phyloP scores from a whole-genome alignment of 805 yeast genomes.

The Zygosaccharomyces rouxii region DNA sequence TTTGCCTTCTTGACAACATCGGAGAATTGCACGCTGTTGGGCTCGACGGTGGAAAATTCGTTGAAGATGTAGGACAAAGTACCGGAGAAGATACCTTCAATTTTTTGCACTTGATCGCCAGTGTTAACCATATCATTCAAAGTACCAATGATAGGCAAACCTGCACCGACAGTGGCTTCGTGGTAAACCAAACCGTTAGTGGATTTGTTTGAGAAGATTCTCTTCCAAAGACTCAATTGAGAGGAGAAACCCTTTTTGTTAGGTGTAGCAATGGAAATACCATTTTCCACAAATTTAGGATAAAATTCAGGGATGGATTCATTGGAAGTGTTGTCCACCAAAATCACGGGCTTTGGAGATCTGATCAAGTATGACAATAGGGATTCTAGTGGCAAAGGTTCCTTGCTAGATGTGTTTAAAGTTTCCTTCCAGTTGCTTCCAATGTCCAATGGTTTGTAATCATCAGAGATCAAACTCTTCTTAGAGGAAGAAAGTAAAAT shows the following conservation, averaged over 20 bases:
- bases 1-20: conserved; percentile 88
- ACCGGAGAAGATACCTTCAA: conserved; percentile 97
- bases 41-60: conserved; percentile 71
- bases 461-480: conserved; percentile 61
- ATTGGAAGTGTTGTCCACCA: conserved; percentile 93
- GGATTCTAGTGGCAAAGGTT: conserved; percentile 50
- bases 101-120: conserved; percentile 86
- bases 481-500: conserved; percentile 73
- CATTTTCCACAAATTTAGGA: conserved; percentile 65
- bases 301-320: conserved; percentile 71
- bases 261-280: conserved; percentile 95
- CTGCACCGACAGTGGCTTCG: conserved; percentile 99
- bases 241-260: conserved; percentile 96
- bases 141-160: conserved; percentile 88
- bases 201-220: conserved; percentile 57
- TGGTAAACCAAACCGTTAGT: conserved; percentile 77
- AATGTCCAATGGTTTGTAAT: conserved; percentile 64
- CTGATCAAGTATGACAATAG: conserved; percentile 58
- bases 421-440: conserved; percentile 49
- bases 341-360: conserved; percentile 69
- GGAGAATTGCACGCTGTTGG: conserved; percentile 69
- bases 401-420: conserved; percentile 42
- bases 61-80: conserved; percentile 93
- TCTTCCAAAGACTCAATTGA: conserved; percentile 68
- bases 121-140: conserved; percentile 84